A percentile compares a stretch with the other conserved stretches of the same genome.
Evolutionary conservation across 192 early-diverging fungal species (phyloP).

Genomic region (Coemansia sp.): DNA sequence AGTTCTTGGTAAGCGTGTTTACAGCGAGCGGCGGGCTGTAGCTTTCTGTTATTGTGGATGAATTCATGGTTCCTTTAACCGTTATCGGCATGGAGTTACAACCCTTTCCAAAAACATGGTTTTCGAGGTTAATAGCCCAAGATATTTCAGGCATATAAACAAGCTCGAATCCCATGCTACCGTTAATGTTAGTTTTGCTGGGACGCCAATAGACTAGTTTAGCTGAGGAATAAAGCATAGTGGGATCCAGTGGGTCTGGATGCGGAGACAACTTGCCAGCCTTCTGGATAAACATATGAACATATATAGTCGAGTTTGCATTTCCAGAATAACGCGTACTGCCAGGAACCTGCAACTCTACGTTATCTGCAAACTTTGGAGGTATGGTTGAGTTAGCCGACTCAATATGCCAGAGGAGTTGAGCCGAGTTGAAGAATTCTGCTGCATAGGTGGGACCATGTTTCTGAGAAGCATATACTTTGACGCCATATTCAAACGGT

Average conservation of each 20-base stretch:
- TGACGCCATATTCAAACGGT: slow-evolving; percentile 8
- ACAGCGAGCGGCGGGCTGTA: too few relatives aligned
- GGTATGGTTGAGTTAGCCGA: neutral
- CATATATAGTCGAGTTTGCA: neutral
- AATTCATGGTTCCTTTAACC: too few relatives aligned
- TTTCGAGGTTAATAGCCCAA: slow-evolving; percentile 1
- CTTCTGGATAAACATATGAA: slow-evolving; percentile 9
- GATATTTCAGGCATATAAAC: slow-evolving; percentile 6
- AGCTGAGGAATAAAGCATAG: neutral
- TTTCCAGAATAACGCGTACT: neutral
- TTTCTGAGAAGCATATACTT: slow-evolving; percentile 6
- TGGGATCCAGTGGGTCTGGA: slow-evolving; percentile 4
- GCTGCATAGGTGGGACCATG: neutral
- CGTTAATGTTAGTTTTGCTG: neutral
- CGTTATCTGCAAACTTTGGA: neutral
- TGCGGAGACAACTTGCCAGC: slow-evolving; percentile 5
- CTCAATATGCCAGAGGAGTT: slow-evolving; percentile 14
- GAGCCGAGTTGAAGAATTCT: slow-evolving; percentile 10
- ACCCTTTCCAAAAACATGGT: neutral
- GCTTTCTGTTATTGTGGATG: too few relatives aligned
- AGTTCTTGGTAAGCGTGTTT: too few relatives aligned
- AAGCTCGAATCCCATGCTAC: neutral
- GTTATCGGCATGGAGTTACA: neutral
- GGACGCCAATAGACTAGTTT: slow-evolving; percentile 7
- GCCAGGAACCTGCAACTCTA: neutral